Conservation (phyloP, 2,329 filamentous ascomycete genomes). For the Fusarium guadeloupense region DNA sequence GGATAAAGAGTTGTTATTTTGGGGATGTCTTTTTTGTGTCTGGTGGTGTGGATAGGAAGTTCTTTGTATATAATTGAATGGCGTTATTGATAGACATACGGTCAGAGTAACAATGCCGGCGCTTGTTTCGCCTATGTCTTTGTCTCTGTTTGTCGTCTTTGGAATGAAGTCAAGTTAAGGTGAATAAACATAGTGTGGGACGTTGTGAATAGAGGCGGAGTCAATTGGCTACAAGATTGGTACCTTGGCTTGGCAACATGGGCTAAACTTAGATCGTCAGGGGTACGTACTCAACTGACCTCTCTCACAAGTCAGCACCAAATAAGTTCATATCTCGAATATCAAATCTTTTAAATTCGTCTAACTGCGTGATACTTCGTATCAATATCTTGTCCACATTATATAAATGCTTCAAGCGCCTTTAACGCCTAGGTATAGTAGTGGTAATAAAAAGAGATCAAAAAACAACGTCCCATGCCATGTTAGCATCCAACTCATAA, state of each 20-base stretch:
- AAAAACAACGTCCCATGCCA: slow-evolving; percentile 9
- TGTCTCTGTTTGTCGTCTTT: not conserved
- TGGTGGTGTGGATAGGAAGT: not conserved
- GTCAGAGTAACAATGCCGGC: too few relatives aligned
- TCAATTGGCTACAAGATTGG: slow-evolving; percentile 10
- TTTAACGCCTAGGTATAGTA: slow-evolving; percentile 26
- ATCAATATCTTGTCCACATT: slow-evolving; percentile 15
- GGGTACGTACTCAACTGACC: slow-evolving; percentile 1
- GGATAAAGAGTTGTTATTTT: slow-evolving; percentile 13
- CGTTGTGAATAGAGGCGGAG: not conserved
- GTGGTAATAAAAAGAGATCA: not conserved
- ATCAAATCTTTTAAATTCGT: slow-evolving; percentile 20
- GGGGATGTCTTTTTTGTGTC: not conserved
- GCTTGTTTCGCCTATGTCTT: too few relatives aligned
- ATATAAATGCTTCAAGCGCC: slow-evolving; percentile 25
- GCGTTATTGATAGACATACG: too few relatives aligned
- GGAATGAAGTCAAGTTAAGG: not conserved
- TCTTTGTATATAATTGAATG: not conserved
- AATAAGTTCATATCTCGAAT: not conserved
- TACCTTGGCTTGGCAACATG: not conserved
- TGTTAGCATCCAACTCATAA: slow-evolving; percentile 1
- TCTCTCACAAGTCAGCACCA: too few relatives aligned
- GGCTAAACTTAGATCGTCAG: not conserved
- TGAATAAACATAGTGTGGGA: slow-evolving; percentile 23
- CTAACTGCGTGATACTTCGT: slow-evolving; percentile 27